Evolutionary conservation across 352 stramenopile species (phyloP), one percentile per base, ranked within the genome.

Genomic region (Peronospora destructor): DNA sequence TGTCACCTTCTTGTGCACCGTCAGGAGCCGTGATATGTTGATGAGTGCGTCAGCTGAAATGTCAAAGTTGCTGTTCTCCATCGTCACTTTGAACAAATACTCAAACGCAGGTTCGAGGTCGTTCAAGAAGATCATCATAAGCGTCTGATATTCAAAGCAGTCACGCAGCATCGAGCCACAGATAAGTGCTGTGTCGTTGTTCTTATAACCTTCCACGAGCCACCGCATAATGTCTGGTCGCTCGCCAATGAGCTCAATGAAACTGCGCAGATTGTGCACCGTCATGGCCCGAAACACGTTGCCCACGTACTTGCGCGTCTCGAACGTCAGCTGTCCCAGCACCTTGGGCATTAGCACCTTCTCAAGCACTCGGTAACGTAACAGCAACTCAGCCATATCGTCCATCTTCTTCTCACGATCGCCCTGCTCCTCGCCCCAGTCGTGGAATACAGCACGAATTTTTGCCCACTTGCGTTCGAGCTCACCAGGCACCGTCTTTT

Each of bases 101-200:
- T 81, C 74, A 16, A 92, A 82, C 46, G 88, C 78, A 0, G 39
- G 36, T n/a, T 71, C 61, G 37, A 88, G 66, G 13, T 83, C 73
- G 21, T 66, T 62, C 9, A 90, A 45, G 34, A 90, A 89, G 45
- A 76, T 64, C 40, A 80, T 61, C 8, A 70, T 73, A 13, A 87
- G 66, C 32, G 57, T 56, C 54, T 83, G 53, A 53, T 87, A 55
- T 49, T 87, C 76, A 38, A 92, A 78, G 53, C 76, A 90, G 53
- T 92, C 78, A 30, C 81, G 74, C 32, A 92, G 59, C 81, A 92
- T 92, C 5, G 74, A 67, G 5, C 78, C 81, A 34, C 78, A 90
- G 41, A 86, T 85, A 26, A 92, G 63, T 38, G 76, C 78, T 26
- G 73, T 88, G 11, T 73, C 59, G 51, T 84, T 87, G 56, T 81